Conservation (phyloP, 2,329 filamentous ascomycete genomes). For the Phaeosphaeria sp. region DNA sequence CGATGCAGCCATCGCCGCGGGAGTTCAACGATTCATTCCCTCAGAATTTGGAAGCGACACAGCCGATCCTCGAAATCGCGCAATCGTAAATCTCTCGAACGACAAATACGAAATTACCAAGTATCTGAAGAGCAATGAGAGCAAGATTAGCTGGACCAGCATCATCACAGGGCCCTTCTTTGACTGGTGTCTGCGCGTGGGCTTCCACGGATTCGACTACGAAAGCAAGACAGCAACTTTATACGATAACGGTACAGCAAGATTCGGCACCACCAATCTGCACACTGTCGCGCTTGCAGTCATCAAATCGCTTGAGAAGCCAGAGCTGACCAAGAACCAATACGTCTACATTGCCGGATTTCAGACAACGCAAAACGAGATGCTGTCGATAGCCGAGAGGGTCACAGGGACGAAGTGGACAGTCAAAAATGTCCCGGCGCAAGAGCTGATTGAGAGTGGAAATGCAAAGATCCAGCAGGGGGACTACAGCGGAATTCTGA, state of each 20-base stretch:
- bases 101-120: slow-evolving; percentile 59
- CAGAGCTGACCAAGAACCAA: slow-evolving; percentile 63
- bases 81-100: slow-evolving; percentile 59
- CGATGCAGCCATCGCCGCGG: slow-evolving; percentile 65
- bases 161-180: slow-evolving; percentile 58
- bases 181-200: slow-evolving; percentile 53
- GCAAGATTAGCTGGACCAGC: slow-evolving; percentile 63
- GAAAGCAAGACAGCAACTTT: slow-evolving; percentile 59
- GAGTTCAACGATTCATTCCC: slow-evolving; percentile 67
- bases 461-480: slow-evolving; percentile 47
- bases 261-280: slow-evolving; percentile 61
- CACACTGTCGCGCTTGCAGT: slow-evolving; percentile 61
- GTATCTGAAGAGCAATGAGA: slow-evolving; percentile 59
- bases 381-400: slow-evolving; percentile 62
- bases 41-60: slow-evolving; percentile 64
- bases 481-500: slow-evolving; percentile 34
- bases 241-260: slow-evolving; percentile 63
- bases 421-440: slow-evolving; percentile 50
- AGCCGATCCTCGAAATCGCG: slow-evolving; percentile 42
- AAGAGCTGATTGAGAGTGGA: slow-evolving; percentile 37
- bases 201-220: slow-evolving; percentile 62
- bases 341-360: slow-evolving; percentile 66
- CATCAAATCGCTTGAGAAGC: slow-evolving; percentile 57
- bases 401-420: slow-evolving; percentile 60
- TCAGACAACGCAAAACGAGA: slow-evolving; percentile 63